Percentiles rank a stretch among this genome's conserved stretches.
Conservation (phyloP, 2,329 filamentous ascomycete species). For the Zalaria sp. region DNA sequence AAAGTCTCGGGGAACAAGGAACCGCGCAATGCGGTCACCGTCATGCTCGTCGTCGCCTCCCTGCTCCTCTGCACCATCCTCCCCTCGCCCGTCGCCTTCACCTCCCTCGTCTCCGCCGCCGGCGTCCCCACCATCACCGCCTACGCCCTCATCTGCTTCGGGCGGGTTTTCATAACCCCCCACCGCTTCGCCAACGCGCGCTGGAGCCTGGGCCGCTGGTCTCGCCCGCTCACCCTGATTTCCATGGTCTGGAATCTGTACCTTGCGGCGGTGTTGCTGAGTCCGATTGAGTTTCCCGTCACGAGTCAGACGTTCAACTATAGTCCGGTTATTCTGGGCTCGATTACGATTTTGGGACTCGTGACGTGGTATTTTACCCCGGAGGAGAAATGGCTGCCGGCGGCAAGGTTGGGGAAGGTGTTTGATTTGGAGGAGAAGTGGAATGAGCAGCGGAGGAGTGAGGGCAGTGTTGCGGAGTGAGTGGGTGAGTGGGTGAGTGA, state of each 20-base stretch:
- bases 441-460: background rate
- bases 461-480: too few species aligned
- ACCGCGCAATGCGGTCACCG: constrained; percentile 45
- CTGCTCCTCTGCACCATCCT: constrained; percentile 46
- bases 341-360: constrained; percentile 23
- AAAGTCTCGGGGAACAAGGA: constrained; percentile 39
- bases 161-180: constrained; percentile 22
- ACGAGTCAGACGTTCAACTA: constrained; percentile 20
- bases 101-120: constrained; percentile 23
- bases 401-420: constrained; percentile 16
- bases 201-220: constrained; percentile 23
- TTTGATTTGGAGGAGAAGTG: constrained; percentile 13
- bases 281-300: constrained; percentile 22
- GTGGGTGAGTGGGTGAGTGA: too few species aligned
- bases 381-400: constrained; percentile 22
- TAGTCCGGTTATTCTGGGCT: constrained; percentile 23
- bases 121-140: constrained; percentile 26
- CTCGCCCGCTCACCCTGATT: constrained; percentile 20
- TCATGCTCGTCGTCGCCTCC: constrained; percentile 41
- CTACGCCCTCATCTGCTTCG: constrained; percentile 30
- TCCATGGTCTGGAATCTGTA: constrained; percentile 24
- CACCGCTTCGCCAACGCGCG: constrained; percentile 19
- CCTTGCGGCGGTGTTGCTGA: constrained; percentile 23
- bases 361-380: constrained; percentile 21
- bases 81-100: constrained; percentile 32